A percentile compares a stretch with the other conserved stretches of the same genome.
Conservation (phyloP, 441 rosid genomes). For the Eutrema salsugineum region DNA sequence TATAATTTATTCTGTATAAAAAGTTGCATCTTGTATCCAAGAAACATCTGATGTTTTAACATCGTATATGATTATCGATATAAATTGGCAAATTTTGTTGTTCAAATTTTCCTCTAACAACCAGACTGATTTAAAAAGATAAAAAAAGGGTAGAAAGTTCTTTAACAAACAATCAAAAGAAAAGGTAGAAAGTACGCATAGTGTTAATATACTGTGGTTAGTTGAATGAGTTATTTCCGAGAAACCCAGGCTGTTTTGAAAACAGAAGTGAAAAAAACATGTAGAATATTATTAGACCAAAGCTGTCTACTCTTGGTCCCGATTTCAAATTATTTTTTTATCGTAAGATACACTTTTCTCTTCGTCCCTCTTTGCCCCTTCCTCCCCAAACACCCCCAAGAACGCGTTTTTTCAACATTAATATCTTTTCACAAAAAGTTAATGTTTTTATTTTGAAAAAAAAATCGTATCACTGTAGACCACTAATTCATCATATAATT, state of each 20-base stretch:
- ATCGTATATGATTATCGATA: neutral
- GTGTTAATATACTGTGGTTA: neutral
- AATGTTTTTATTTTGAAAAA: neutral
- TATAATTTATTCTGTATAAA: too few species aligned
- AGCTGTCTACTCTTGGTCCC: constrained; percentile 29
- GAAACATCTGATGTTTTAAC: neutral
- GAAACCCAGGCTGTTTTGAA: constrained; percentile 13
- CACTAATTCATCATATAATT: neutral
- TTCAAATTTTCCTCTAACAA: neutral
- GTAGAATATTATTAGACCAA: constrained; percentile 29
- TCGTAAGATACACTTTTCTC: constrained; percentile 22
- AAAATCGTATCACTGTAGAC: neutral
- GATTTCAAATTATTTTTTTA: neutral
- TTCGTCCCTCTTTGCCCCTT: constrained; percentile 32
- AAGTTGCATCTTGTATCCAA: neutral
- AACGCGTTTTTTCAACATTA: neutral
- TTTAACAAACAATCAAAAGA: neutral
- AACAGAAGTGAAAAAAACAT: constrained; percentile 13
- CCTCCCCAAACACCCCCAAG: constrained; percentile 26
- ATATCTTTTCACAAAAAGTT: neutral
- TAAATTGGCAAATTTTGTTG: neutral
- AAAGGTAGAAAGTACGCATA: constrained; percentile 1
- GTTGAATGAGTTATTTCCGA: neutral
- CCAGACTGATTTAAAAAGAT: neutral
- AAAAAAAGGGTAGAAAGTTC: too few species aligned